These are phyloP conservation scores for Phytophthora constricta DNA, from an alignment of 352 stramenopile genomes.

Conservation along the genomic window DNA sequence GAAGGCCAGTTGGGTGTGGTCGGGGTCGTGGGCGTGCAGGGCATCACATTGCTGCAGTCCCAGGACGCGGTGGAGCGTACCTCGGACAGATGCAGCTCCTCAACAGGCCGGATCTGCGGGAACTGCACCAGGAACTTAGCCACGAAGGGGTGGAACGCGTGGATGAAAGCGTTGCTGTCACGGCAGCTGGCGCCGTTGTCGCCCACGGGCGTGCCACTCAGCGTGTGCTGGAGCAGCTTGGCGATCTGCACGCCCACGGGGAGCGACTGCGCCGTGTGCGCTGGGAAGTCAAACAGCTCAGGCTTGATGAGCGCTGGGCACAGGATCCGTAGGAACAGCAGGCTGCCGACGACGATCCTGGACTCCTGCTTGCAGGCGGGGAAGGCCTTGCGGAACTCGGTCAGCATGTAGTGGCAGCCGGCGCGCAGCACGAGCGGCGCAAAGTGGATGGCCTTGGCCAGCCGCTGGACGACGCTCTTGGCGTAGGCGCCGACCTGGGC, in stretches of 20 bases:
- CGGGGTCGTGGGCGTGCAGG: conserved; percentile 35
- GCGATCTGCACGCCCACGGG: conserved; percentile 73
- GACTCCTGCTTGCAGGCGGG: conserved; percentile 62
- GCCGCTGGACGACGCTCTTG: conserved; percentile 67
- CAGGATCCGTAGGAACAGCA: conserved; percentile 80
- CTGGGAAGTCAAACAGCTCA: conserved; percentile 76
- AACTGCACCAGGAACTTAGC: conserved; percentile 68
- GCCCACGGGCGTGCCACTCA: conserved; percentile 61
- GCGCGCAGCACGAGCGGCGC: conserved; percentile 75
- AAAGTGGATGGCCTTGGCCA: conserved; percentile 77
- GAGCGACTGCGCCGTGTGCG: conserved; percentile 59
- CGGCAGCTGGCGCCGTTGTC: conserved; percentile 54
- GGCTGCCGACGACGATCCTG: conserved; percentile 76
- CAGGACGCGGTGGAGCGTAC: conserved; percentile 31
- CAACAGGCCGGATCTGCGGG: conserved; percentile 50
- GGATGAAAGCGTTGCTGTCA: conserved; percentile 70
- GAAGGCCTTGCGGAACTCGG: conserved; percentile 76
- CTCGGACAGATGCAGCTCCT: conserved; percentile 31
- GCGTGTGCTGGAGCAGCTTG: conserved; percentile 81
- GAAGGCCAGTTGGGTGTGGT: conserved; percentile 35
- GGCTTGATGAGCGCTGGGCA: conserved; percentile 85
- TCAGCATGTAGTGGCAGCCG: conserved; percentile 74
- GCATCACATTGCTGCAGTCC: conserved; percentile 36
- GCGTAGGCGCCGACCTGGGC: conserved; percentile 61
- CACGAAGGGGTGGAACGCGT: conserved; percentile 66